phyloP scores from a whole-genome alignment of 2,329 filamentous ascomycete genomes.

The Claviceps sp. region DNA sequence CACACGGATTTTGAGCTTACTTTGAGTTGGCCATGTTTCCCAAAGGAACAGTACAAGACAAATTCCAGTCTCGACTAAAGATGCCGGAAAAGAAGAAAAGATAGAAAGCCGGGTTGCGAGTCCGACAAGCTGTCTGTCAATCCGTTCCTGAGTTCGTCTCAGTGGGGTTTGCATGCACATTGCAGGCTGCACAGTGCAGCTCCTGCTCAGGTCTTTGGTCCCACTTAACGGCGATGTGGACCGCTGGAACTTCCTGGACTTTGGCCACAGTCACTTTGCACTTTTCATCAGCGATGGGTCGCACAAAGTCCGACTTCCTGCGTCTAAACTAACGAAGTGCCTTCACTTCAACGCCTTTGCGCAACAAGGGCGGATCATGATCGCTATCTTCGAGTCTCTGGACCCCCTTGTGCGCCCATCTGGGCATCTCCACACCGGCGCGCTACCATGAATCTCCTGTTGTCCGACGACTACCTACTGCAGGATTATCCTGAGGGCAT shows the following conservation, averaged over 20 bases:
- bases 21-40: constrained; percentile 41
- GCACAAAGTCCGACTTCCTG: no score
- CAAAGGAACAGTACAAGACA: neutral
- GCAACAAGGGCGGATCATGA: neutral
- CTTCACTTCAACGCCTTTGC: neutral
- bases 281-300: no score
- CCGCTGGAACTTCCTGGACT: no score
- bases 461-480: constrained; percentile 49
- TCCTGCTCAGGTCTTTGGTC: no score
- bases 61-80: neutral
- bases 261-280: no score
- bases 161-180: no score
- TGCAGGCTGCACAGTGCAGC: no score
- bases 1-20: constrained; percentile 18
- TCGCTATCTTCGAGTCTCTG: neutral
- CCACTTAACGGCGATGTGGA: no score
- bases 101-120: neutral
- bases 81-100: neutral
- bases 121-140: no score
- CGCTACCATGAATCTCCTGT: constrained; percentile 40
- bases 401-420: neutral
- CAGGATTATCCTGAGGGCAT: constrained; percentile 85
- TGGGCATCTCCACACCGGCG: constrained; percentile 1
- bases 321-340: neutral
- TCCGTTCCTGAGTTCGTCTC: no score